These are phyloP conservation scores for Sporothrix globosa DNA, from an alignment of 2,329 filamentous ascomycete genomes.

Conservation along the genomic window DNA sequence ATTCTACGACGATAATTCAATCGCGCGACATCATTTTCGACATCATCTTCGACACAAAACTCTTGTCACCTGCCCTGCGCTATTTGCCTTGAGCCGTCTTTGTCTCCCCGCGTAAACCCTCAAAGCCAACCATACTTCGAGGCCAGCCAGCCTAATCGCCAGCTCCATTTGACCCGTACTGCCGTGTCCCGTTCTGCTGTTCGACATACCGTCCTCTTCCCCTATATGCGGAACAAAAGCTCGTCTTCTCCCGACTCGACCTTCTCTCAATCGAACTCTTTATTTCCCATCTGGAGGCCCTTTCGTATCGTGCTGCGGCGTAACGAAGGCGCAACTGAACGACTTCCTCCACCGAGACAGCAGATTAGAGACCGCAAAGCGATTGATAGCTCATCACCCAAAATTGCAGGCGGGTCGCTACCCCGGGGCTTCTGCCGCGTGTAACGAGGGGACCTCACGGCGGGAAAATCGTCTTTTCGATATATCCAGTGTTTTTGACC, in stretches of 20 bases:
- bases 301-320: neutral
- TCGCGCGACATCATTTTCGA: neutral
- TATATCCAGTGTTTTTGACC: neutral
- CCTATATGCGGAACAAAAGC: conserved; percentile 1
- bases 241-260: neutral
- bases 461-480: neutral
- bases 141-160: conserved; percentile 23
- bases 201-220: neutral
- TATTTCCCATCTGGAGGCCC: conserved; percentile 6
- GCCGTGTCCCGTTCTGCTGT: conserved; percentile 19
- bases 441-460: conserved; percentile 13
- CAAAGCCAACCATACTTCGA: neutral
- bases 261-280: neutral
- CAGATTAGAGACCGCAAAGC: conserved; percentile 4
- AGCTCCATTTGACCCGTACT: conserved; percentile 7
- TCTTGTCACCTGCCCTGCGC: neutral
- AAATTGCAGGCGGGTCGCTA: neutral
- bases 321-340: neutral
- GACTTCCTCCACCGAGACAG: neutral
- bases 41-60: neutral
- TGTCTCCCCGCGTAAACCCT: neutral
- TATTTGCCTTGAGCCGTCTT: neutral
- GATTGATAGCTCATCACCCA: neutral
- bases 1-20: neutral
- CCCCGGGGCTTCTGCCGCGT: conserved; percentile 28